phyloP scores from a whole-genome alignment of 345 rosid genomes.

The Microcos paniculata region DNA sequence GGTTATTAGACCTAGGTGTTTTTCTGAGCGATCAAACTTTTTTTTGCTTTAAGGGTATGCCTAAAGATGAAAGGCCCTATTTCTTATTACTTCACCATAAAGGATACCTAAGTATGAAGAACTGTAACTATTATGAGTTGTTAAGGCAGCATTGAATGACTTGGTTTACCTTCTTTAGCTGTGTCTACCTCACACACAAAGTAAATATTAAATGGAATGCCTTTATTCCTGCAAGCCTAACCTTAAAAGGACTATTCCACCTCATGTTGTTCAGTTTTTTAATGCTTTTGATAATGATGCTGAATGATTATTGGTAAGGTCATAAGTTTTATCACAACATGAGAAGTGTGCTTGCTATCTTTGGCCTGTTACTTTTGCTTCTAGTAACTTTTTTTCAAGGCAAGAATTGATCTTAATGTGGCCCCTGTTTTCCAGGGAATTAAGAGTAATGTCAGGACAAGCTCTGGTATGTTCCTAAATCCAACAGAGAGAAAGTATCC shows the following conservation, averaged over 20 bases:
- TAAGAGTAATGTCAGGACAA: constrained; percentile 87
- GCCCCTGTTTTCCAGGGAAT: constrained; percentile 55
- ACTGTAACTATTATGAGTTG: neutral
- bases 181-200: neutral
- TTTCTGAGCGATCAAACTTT: neutral
- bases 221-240: neutral
- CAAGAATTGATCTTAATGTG: neutral
- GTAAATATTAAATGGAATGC: neutral
- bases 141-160: neutral
- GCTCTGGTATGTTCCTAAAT: constrained; percentile 94
- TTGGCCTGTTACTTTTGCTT: neutral
- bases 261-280: neutral
- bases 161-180: neutral
- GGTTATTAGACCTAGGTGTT: neutral
- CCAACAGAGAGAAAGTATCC: constrained; percentile 71
- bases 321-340: neutral
- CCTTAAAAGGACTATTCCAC: neutral
- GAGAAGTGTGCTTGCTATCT: neutral
- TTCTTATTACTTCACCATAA: neutral
- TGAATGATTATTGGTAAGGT: neutral
- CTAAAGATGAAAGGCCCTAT: neutral
- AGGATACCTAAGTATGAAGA: neutral
- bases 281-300: neutral
- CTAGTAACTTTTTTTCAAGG: neutral
- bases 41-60: neutral